Evolutionary conservation across 2,329 filamentous ascomycete species (phyloP), one percentile per base, ranked within the genome.

Genomic region (Cladosporium colombiae): DNA sequence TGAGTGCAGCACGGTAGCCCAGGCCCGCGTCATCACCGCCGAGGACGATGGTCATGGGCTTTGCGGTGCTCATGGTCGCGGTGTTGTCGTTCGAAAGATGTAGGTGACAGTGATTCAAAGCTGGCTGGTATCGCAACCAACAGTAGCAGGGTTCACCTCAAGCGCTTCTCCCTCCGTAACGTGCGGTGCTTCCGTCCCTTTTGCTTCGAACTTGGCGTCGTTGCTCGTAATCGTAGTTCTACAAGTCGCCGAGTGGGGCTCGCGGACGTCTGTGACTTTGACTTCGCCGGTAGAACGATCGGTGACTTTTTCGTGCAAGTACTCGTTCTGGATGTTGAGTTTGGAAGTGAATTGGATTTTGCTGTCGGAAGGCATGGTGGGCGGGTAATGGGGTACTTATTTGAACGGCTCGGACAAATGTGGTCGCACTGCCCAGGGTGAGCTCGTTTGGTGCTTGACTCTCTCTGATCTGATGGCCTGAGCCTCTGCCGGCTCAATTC

Each of bases 1-100:
- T 91, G 81, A 96, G 89, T 71, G 87, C 86, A 76, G 88, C 86
- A 79, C 94, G 95, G 86, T 95, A 95, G 71, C 80, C 81, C 73
- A 90, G 85, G 75, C 92, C 92, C 67, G 91, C 91, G 72, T 92
- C 89, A 76, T 89, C 87, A 76, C 84, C 83, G 77, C 86, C 87
- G 72, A 89, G 82, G 73, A 84, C 87, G 72, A 89, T 86, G 74
- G 85, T 84, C 56, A 76, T 67, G 49, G 69, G 69, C 52, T 64
- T 61, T 66, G 64, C 65, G 61, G 70, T 58, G 58, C 69, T 59
- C 71, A 71, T 75, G 13, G 44, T 70, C 65, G 64, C 7, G 50
- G 49, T 53, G 52, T 29, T 57, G 50, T 52, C 21, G 57, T 46
- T 46, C 27, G 10, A 3, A 25, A 44, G 6, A 18, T 21, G 23